Evolutionary conservation across 306 rosid genomes (phyloP).

Genomic region (Cicer yamashitae): DNA sequence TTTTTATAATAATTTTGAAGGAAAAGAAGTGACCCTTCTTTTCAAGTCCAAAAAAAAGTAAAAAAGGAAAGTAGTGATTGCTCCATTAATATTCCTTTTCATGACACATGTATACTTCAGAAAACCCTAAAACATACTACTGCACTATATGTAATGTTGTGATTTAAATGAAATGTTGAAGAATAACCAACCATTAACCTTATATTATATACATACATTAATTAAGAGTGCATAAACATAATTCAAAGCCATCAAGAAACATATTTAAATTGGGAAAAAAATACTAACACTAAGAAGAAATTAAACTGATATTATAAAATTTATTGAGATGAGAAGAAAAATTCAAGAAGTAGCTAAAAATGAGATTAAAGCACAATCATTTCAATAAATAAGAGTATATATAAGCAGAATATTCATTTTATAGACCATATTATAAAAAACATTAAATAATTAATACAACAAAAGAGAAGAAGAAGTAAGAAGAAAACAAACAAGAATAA

Average conservation of each 20-base stretch:
- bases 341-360: neutral
- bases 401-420: conserved; percentile 11
- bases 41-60: conserved; percentile 24
- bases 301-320: neutral
- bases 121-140: conserved; percentile 31
- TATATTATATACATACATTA: too few species aligned
- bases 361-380: neutral
- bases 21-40: conserved; percentile 28
- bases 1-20: conserved; percentile 5
- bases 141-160: too few species aligned
- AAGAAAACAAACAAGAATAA: conserved; percentile 9
- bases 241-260: neutral
- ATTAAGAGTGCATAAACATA: neutral
- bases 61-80: conserved; percentile 18
- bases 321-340: neutral
- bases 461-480: neutral
- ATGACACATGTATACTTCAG: neutral
- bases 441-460: neutral
- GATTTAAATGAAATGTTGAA: neutral
- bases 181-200: neutral
- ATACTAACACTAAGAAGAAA: neutral
- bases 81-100: conserved; percentile 24
- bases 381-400: neutral
- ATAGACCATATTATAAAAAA: neutral
- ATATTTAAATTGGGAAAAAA: neutral